Evolutionary conservation across 202 grass and related monocot genomes (phyloP).

Genomic region (Schoenoplectus tabernaemontani): DNA sequence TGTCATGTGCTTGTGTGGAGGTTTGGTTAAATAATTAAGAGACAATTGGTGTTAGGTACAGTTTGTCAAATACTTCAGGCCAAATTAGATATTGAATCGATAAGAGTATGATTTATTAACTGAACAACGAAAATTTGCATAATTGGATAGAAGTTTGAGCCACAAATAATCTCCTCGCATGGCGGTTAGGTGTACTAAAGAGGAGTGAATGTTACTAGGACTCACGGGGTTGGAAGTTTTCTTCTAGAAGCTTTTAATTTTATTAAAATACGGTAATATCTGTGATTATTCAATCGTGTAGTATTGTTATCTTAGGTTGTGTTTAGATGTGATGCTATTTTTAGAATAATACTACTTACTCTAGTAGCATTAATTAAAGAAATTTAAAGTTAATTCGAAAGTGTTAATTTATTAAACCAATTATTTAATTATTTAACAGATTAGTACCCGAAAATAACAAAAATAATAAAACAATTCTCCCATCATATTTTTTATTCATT

Average conservation of each 20-base stretch:
- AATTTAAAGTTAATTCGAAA: too few species aligned
- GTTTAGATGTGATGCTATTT: too few species aligned
- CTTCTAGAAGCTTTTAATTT: neutral
- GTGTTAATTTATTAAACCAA: too few species aligned
- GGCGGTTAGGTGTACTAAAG: slow-evolving; percentile 4
- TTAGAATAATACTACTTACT: too few species aligned
- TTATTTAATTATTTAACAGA: too few species aligned
- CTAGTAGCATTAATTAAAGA: too few species aligned
- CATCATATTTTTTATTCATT: too few species aligned
- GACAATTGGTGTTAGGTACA: too few species aligned
- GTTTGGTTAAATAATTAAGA: neutral
- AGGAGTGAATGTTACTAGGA: neutral
- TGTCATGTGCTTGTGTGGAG: neutral
- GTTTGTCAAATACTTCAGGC: too few species aligned
- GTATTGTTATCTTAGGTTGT: too few species aligned
- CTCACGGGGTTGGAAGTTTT: neutral
- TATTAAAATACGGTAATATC: neutral
- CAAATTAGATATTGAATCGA: neutral
- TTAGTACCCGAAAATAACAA: too few species aligned
- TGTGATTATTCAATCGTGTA: neutral
- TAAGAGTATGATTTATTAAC: neutral
- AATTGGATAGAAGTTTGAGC: neutral
- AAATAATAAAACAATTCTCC: too few species aligned
- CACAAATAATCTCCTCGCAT: neutral
- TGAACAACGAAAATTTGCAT: neutral